These are phyloP conservation scores for Ceratobasidium theobromae DNA, from an alignment of 1,284 basidiomycete genomes.

Conservation along the genomic window DNA sequence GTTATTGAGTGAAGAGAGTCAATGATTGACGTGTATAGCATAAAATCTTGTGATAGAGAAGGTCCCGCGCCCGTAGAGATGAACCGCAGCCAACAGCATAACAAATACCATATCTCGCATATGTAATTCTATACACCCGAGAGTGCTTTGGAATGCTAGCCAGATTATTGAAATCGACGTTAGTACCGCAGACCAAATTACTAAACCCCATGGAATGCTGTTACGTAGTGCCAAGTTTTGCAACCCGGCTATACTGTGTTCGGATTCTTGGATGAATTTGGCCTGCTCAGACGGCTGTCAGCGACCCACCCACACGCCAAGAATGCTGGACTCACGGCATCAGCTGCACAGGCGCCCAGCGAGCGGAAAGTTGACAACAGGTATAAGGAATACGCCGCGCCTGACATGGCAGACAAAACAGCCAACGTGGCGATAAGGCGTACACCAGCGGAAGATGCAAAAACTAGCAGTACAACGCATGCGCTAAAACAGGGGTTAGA, in stretches of 20 bases:
- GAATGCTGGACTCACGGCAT: neutral
- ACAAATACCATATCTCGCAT: neutral
- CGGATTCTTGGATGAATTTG: slow-evolving; percentile 3
- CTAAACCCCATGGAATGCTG: slow-evolving; percentile 9
- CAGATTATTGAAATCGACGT: neutral
- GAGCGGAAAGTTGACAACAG: neutral
- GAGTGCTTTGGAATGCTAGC: too few species aligned
- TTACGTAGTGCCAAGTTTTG: neutral
- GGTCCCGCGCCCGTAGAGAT: neutral
- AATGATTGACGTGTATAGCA: neutral
- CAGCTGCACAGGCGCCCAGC: slow-evolving; percentile 2
- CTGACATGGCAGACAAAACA: neutral
- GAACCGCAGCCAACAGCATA: neutral
- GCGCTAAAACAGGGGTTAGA: too few species aligned
- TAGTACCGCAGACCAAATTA: neutral
- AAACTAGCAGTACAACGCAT: neutral
- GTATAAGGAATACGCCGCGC: neutral
- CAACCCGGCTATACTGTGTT: neutral
- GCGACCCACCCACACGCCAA: neutral
- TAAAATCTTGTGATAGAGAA: neutral
- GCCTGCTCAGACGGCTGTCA: neutral
- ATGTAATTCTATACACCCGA: neutral
- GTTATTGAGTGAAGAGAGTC: slow-evolving; percentile 38
- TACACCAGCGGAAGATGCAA: neutral
- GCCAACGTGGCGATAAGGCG: neutral